Evolutionary conservation across 2,329 filamentous ascomycete genomes (phyloP).

Genomic region (Rachicladosporium sp.): DNA sequence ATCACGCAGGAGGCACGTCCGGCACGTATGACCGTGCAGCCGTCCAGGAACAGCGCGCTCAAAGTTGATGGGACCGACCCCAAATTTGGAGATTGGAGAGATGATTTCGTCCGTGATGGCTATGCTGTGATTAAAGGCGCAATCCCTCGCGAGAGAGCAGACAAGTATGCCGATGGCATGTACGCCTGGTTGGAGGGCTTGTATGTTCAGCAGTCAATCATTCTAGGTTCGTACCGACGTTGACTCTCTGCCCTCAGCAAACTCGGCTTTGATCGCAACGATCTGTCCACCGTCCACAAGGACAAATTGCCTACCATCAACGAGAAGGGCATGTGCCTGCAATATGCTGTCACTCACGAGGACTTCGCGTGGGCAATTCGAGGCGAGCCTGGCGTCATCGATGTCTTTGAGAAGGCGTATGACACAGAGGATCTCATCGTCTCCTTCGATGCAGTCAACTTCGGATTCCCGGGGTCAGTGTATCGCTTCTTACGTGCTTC

Average conservation of each 20-base stretch:
- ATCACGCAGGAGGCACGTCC: slow-evolving; percentile 7
- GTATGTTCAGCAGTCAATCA: slow-evolving; percentile 19
- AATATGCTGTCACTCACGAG: slow-evolving; percentile 28
- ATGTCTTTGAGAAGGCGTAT: slow-evolving; percentile 27
- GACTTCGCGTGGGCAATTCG: slow-evolving; percentile 30
- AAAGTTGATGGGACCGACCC: not conserved
- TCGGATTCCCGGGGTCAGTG: slow-evolving; percentile 25
- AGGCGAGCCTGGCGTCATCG: slow-evolving; percentile 27
- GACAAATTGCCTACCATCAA: slow-evolving; percentile 27
- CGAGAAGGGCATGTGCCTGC: slow-evolving; percentile 19
- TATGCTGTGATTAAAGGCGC: slow-evolving; percentile 36
- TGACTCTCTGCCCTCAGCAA: slow-evolving; percentile 14
- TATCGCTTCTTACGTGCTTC: no score
- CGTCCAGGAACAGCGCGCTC: slow-evolving; percentile 4
- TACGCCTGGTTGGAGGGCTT: slow-evolving; percentile 23
- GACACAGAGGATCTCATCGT: slow-evolving; percentile 36
- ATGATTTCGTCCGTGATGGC: slow-evolving; percentile 28
- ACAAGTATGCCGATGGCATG: slow-evolving; percentile 22
- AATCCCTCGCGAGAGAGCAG: slow-evolving; percentile 30
- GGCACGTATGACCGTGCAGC: not conserved
- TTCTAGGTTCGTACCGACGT: not conserved
- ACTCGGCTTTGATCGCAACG: slow-evolving; percentile 26
- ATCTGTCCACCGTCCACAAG: slow-evolving; percentile 25
- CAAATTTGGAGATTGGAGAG: slow-evolving; percentile 22
- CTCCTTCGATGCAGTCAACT: slow-evolving; percentile 38